A percentile compares a stretch with the other conserved stretches of the same genome.
These are phyloP conservation scores for Crithidia fasciculata DNA, from an alignment of 208 protist genomes.

Conservation along the genomic window DNA sequence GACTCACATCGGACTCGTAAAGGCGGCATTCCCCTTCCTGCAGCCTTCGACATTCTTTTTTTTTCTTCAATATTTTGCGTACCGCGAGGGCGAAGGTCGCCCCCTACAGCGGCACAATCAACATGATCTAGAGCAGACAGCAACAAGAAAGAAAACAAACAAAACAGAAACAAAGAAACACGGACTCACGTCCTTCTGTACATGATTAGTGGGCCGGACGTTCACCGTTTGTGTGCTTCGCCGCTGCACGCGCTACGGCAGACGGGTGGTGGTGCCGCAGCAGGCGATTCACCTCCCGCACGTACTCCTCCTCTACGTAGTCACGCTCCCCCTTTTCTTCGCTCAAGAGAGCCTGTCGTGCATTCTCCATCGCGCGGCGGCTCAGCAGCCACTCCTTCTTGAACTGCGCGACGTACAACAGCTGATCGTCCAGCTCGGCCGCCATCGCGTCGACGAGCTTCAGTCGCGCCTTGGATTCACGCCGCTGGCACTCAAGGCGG, in stretches of 20 bases:
- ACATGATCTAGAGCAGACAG: not conserved
- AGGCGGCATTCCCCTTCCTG: too few relatives aligned
- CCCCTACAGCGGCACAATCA: too few relatives aligned
- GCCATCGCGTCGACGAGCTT: constrained; percentile 74
- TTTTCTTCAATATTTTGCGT: not conserved
- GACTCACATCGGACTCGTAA: too few relatives aligned
- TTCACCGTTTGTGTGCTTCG: not conserved
- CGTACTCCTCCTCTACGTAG: constrained; percentile 42
- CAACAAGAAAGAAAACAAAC: not conserved
- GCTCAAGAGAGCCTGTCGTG: constrained; percentile 56
- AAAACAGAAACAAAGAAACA: constrained; percentile 6
- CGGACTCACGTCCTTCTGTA: not conserved
- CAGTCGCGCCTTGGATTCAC: constrained; percentile 77
- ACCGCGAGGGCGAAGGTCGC: not conserved
- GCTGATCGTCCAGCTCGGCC: constrained; percentile 72
- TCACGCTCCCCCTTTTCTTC: constrained; percentile 36
- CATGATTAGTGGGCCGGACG: not conserved
- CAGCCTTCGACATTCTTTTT: not conserved
- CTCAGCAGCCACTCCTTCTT: constrained; percentile 88
- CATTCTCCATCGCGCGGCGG: constrained; percentile 56
- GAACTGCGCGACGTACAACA: constrained; percentile 80
- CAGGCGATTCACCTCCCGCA: constrained; percentile 26
- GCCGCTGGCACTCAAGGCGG: constrained; percentile 78
- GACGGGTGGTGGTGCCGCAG: constrained; percentile 34
- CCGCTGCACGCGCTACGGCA: constrained; percentile 3